Conservation (phyloP, 164 flowering plant species). For the Taxillus chinensis region DNA sequence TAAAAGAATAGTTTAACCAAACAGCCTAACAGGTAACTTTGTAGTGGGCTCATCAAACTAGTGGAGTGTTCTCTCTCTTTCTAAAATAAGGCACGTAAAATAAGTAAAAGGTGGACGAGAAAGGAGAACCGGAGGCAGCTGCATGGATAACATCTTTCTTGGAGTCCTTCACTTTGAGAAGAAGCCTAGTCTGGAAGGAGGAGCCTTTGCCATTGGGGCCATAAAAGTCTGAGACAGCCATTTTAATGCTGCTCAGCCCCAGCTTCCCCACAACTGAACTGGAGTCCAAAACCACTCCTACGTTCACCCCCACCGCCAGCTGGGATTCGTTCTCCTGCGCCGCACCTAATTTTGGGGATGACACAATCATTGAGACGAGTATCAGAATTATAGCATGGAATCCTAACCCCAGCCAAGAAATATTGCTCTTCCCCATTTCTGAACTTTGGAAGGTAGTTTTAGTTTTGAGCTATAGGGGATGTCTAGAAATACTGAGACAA, state of each 20-base stretch:
- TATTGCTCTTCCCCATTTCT: no score
- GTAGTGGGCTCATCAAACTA: no score
- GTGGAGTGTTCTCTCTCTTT: no score
- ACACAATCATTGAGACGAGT: no score
- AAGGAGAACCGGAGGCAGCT: neutral
- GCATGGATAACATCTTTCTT: neutral
- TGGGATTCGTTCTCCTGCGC: neutral
- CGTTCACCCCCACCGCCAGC: neutral
- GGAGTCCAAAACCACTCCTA: neutral
- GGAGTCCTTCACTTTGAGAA: neutral
- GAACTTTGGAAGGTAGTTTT: no score
- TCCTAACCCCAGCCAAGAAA: no score
- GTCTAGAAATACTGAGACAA: no score
- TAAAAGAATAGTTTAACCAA: no score
- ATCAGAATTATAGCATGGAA: no score
- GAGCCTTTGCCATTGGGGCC: neutral
- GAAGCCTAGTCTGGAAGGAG: neutral
- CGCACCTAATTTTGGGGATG: neutral
- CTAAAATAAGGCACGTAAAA: neutral
- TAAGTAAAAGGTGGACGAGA: neutral
- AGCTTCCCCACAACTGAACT: neutral
- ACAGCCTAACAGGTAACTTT: no score
- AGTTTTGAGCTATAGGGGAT: no score
- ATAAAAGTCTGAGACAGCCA: neutral
- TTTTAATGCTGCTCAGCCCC: neutral